Evolutionary conservation across 1,284 basidiomycete genomes (phyloP), one percentile per base, ranked within the genome.

Genomic region (Abortiporus biennis): DNA sequence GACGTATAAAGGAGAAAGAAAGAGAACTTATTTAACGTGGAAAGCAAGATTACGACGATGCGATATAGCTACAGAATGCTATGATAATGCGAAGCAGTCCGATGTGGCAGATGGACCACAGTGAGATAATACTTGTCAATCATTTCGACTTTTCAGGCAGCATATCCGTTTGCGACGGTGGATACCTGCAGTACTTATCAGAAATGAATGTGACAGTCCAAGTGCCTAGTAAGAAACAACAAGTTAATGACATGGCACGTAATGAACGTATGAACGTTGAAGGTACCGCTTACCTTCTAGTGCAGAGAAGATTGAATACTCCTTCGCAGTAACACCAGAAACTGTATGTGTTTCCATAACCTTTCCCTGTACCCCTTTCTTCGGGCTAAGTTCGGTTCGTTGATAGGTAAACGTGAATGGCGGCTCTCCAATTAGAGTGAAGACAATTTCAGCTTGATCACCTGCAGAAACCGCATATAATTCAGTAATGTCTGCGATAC

Each of bases 391-490:
- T 61, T 89, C 86, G 2, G 86, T 76, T 35, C 91, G 76, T 59
- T 92, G 90, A 60, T 92, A 93, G 0, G 90, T 92, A 64, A 99
- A 98, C 1, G 92, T 87, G 66, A 96, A 99, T 0, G 95, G 95
- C 27, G 95, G 86, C 53, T 89, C 87, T 42, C 95, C 95, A 35
- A 81, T 72, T 47, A 99, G 78, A 8, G 77, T 80, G 65, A 99
- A 96, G 35, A 89, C 71, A 48, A 96, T 94, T 59, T 95, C 91
- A 6, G 93, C 92, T 68, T 94, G 87, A 59, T 92, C 88, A 47
- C 88, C 86, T 85, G 54, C 20, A 45, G 17, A 12, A 19, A 42
- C 8, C n/a, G 5, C n/a, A 47, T 40, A 21, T n/a, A 15, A 8
- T 8, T 19, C 21, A 17, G 30, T 8, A 0, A 11, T 6, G 30